These are phyloP conservation scores for Penicillium macrosclerotiorum DNA, from an alignment of 495 filamentous ascomycete genomes.

Conservation along the genomic window DNA sequence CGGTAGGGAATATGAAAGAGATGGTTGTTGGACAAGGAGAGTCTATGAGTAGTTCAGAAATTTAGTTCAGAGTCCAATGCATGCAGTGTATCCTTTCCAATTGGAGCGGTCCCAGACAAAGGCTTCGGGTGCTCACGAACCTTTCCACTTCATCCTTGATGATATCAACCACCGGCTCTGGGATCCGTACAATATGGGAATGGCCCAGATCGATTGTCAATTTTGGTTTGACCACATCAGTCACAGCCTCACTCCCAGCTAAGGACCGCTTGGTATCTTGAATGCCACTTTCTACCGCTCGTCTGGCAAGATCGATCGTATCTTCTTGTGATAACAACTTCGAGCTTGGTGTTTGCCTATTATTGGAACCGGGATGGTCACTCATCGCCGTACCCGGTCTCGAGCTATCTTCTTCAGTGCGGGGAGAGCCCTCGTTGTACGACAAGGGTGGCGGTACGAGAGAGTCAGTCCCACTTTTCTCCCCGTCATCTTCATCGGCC, in stretches of 20 bases:
- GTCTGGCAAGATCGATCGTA: slow-evolving; percentile 56
- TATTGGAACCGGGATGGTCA: slow-evolving; percentile 18
- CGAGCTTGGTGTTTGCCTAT: slow-evolving; percentile 22
- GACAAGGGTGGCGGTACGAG: slow-evolving; percentile 20
- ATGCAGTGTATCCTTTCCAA: too few species aligned
- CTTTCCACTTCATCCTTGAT: slow-evolving; percentile 91
- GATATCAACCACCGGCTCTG: slow-evolving; percentile 85
- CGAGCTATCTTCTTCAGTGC: slow-evolving; percentile 32
- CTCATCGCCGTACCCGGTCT: slow-evolving; percentile 31
- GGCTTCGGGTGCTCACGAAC: slow-evolving; percentile 45
- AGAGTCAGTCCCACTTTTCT: slow-evolving; percentile 23
- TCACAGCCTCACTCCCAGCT: slow-evolving; percentile 65
- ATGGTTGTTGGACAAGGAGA: slow-evolving; percentile 88
- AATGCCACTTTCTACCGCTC: slow-evolving; percentile 65
- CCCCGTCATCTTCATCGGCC: slow-evolving; percentile 32
- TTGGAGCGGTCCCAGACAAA: not conserved
- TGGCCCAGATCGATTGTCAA: slow-evolving; percentile 88
- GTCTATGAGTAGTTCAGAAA: slow-evolving; percentile 45
- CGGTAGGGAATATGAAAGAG: slow-evolving; percentile 73
- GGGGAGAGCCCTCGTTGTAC: slow-evolving; percentile 27
- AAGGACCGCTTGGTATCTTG: slow-evolving; percentile 67
- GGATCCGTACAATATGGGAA: slow-evolving; percentile 74
- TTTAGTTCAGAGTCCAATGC: slow-evolving; percentile 7
- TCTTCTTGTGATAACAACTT: slow-evolving; percentile 41
- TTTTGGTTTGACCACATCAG: slow-evolving; percentile 68